Evolutionary conservation across 208 protist species (phyloP).

Genomic region (Vickermania ingenoplastis): DNA sequence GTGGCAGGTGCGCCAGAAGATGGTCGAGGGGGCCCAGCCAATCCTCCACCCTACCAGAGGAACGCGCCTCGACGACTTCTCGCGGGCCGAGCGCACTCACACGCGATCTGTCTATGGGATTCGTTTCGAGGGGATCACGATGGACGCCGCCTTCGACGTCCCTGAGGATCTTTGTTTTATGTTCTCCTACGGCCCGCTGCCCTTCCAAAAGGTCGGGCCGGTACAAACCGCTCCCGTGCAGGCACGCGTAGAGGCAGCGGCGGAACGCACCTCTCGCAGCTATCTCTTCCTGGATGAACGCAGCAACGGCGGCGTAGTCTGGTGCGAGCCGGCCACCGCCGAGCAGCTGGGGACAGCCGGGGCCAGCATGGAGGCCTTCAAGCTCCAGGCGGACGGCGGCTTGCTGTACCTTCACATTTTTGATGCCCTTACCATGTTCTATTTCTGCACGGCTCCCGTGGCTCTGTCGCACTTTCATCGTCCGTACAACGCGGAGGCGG

Average conservation of each 20-base stretch:
- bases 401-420: conserved; percentile 77
- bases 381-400: conserved; percentile 22
- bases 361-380: conserved; percentile 50
- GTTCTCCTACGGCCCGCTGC: conserved; percentile 80
- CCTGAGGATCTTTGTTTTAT: conserved; percentile 67
- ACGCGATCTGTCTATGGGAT: conserved; percentile 54
- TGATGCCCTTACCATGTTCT: conserved; percentile 86
- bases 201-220: conserved; percentile 66
- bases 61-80: conserved; percentile 43
- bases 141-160: conserved; percentile 42
- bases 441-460: conserved; percentile 53
- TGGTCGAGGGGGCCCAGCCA: conserved; percentile 59
- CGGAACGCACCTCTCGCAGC: conserved; percentile 42
- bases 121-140: conserved; percentile 79
- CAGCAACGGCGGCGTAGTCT: conserved; percentile 54
- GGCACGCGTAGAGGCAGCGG: conserved; percentile 11
- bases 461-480: conserved; percentile 60
- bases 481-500: conserved; percentile 49
- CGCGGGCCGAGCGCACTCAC: conserved; percentile 20
- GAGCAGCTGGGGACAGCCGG: conserved; percentile 19
- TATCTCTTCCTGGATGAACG: not conserved
- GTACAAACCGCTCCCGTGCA: conserved; percentile 42
- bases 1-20: conserved; percentile 39
- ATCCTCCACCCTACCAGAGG: conserved; percentile 65
- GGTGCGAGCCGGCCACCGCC: conserved; percentile 56